Conservation (phyloP, 1,139 yeast species). For the Saccharomycopsis hybrid region DNA sequence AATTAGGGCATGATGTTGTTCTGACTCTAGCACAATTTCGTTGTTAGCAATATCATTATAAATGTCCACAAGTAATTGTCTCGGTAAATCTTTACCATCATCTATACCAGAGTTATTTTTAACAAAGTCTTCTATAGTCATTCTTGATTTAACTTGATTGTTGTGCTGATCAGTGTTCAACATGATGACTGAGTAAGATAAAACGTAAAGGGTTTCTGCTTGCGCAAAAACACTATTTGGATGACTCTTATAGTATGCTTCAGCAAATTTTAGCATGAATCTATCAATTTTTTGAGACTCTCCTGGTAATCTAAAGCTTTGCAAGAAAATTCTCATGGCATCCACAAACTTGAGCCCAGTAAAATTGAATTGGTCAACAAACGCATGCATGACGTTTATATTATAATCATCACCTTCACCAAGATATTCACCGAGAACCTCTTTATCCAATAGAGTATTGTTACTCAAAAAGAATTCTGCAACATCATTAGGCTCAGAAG, state of each 20-base stretch:
- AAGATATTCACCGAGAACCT: slow-evolving; percentile 81
- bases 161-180: slow-evolving; percentile 93
- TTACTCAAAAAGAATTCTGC: slow-evolving; percentile 71
- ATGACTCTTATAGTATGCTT: slow-evolving; percentile 80
- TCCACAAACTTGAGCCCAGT: slow-evolving; percentile 64
- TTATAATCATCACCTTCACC: slow-evolving; percentile 85
- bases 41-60: slow-evolving; percentile 71
- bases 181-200: slow-evolving; percentile 90
- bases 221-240: slow-evolving; percentile 71
- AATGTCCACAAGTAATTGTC: slow-evolving; percentile 59
- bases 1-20: slow-evolving; percentile 86
- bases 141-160: slow-evolving; percentile 73
- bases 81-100: slow-evolving; percentile 80
- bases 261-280: slow-evolving; percentile 94
- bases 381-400: slow-evolving; percentile 84
- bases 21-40: slow-evolving; percentile 87
- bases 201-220: slow-evolving; percentile 89
- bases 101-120: slow-evolving; percentile 89
- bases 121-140: slow-evolving; percentile 83
- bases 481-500: slow-evolving; percentile 56
- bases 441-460: slow-evolving; percentile 60
- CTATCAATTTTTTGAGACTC: slow-evolving; percentile 98
- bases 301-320: slow-evolving; percentile 90
- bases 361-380: slow-evolving; percentile 86
- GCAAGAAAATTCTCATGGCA: slow-evolving; percentile 78